A percentile compares a stretch with the other conserved stretches of the same genome.
These are phyloP conservation scores for Sclerospora graminicola DNA, from an alignment of 352 stramenopile species.

Conservation along the genomic window DNA sequence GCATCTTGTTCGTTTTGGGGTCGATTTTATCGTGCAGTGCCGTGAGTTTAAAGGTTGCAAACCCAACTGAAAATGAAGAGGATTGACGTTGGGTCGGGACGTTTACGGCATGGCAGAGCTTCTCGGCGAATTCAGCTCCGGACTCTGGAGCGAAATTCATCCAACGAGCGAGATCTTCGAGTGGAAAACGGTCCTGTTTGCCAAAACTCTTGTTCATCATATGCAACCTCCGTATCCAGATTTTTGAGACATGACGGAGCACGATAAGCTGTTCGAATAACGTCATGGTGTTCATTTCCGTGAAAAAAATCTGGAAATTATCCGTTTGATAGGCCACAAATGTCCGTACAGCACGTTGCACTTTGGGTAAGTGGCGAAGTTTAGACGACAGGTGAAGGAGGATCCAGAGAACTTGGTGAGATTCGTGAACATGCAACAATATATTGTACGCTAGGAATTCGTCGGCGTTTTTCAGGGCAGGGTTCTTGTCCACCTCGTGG, in stretches of 20 bases:
- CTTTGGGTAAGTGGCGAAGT: slow-evolving; percentile 4
- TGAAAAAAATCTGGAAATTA: slow-evolving; percentile 28
- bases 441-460: slow-evolving; percentile 53
- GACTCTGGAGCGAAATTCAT: slow-evolving; percentile 15
- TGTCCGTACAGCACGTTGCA: slow-evolving; percentile 29
- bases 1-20: neutral
- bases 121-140: slow-evolving; percentile 10
- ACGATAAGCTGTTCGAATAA: slow-evolving; percentile 32
- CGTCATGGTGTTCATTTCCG: slow-evolving; percentile 16
- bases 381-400: slow-evolving; percentile 24
- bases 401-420: slow-evolving; percentile 29
- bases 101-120: slow-evolving; percentile 35
- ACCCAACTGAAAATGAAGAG: slow-evolving; percentile 8
- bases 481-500: slow-evolving; percentile 4
- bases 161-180: slow-evolving; percentile 30
- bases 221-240: slow-evolving; percentile 26
- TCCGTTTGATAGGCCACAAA: slow-evolving; percentile 47
- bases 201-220: slow-evolving; percentile 55
- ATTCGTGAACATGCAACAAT: slow-evolving; percentile 43
- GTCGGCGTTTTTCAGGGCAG: slow-evolving; percentile 8
- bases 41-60: slow-evolving; percentile 29
- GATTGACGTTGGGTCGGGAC: slow-evolving; percentile 25
- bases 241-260: slow-evolving; percentile 27
- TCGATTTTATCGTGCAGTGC: slow-evolving; percentile 19
- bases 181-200: slow-evolving; percentile 44